Conservation (phyloP, 768 basidiomycete genomes). For the Boletellus ananiceps region DNA sequence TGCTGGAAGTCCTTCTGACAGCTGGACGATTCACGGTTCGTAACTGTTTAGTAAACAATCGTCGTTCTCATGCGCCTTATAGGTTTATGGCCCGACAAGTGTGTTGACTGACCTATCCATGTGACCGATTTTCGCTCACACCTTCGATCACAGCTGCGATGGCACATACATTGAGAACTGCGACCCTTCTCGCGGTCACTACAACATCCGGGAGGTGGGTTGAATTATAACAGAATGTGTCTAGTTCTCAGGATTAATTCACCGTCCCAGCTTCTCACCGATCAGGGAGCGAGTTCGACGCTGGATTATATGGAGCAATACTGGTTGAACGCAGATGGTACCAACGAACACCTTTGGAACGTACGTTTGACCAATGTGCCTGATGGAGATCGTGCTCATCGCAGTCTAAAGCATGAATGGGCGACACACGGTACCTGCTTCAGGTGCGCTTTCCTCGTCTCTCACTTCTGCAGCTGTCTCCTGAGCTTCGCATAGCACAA, state of each 20-base stretch:
- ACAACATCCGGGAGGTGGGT: conserved; percentile 41
- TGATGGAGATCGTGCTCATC: background rate
- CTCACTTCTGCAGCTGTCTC: background rate
- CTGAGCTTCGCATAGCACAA: conserved; percentile 41
- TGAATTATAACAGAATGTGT: background rate
- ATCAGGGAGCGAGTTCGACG: conserved; percentile 53
- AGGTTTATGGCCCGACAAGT: conserved; percentile 71
- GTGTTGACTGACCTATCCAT: conserved; percentile 12
- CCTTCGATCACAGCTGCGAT: conserved; percentile 46
- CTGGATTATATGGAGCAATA: conserved; percentile 56
- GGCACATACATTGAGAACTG: conserved; percentile 33
- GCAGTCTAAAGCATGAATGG: conserved; percentile 58
- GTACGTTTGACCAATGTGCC: conserved; percentile 31
- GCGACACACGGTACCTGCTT: conserved; percentile 57
- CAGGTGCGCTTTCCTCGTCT: conserved; percentile 11
- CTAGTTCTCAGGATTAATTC: background rate
- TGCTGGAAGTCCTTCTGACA: conserved; percentile 54
- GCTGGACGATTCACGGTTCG: conserved; percentile 74
- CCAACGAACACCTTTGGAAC: conserved; percentile 68
- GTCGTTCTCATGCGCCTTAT: conserved; percentile 4
- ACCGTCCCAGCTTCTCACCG: conserved; percentile 43
- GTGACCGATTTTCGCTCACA: background rate
- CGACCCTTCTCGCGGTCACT: conserved; percentile 39
- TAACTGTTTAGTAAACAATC: background rate
- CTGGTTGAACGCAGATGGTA: conserved; percentile 60